Evolutionary conservation across 164 flowering plant genomes (phyloP).

Genomic region (Vitis labrusca): DNA sequence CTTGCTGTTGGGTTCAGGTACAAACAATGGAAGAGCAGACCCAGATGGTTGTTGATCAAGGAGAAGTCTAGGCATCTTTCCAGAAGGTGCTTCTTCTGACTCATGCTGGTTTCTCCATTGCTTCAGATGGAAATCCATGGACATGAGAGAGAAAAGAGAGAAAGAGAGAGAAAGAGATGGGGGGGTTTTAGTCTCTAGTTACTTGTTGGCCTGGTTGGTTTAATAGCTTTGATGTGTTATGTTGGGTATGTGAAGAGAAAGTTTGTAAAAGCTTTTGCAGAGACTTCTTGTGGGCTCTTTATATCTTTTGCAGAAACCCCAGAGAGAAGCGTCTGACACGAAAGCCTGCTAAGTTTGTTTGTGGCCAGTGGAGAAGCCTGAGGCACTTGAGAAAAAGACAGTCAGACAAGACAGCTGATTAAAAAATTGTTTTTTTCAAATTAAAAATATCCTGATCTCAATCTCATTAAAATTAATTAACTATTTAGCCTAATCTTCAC

Average conservation of each 20-base stretch:
- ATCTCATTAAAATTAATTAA: too few relatives aligned
- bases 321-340: slow-evolving; percentile 21
- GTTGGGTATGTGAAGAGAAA: too few relatives aligned
- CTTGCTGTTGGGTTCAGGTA: slow-evolving; percentile 43
- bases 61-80: slow-evolving; percentile 52
- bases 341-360: slow-evolving; percentile 45
- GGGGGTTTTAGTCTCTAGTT: not conserved
- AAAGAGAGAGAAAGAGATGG: slow-evolving; percentile 14
- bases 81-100: slow-evolving; percentile 55
- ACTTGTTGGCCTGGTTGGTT: too few relatives aligned
- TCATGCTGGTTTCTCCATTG: slow-evolving; percentile 49
- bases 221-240: too few relatives aligned
- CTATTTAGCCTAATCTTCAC: too few relatives aligned
- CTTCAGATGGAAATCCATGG: slow-evolving; percentile 52
- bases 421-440: not conserved
- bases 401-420: slow-evolving; percentile 56
- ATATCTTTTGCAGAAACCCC: slow-evolving; percentile 1
- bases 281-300: not conserved
- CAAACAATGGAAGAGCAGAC: slow-evolving; percentile 70
- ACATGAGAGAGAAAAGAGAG: slow-evolving; percentile 6
- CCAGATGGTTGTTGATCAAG: slow-evolving; percentile 31
- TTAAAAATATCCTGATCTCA: not conserved
- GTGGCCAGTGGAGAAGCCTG: slow-evolving; percentile 32
- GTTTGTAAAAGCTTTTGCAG: too few relatives aligned
- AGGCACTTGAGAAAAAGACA: slow-evolving; percentile 46